These are phyloP conservation scores for Alternaria longipes DNA, from an alignment of 2,329 filamentous ascomycete species.

Conservation along the genomic window DNA sequence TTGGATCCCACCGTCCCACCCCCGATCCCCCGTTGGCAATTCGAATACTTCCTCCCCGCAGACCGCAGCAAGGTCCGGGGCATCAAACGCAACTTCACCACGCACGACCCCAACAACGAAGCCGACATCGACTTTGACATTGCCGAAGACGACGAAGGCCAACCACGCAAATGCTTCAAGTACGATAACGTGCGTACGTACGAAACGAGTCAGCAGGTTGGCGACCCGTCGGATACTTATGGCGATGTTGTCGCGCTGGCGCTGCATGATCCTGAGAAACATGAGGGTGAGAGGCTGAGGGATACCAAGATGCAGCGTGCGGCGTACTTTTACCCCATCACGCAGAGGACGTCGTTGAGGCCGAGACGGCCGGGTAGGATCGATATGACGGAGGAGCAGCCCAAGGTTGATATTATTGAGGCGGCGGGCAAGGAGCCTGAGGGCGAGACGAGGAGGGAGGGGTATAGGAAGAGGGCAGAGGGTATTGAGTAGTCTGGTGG, in stretches of 20 bases:
- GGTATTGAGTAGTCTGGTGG: conserved; percentile 19
- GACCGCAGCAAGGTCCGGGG: conserved; percentile 57
- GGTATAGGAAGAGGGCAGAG: conserved; percentile 58
- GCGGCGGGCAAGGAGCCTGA: conserved; percentile 61
- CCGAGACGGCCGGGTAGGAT: conserved; percentile 55
- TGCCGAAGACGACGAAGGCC: conserved; percentile 54
- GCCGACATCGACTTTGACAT: conserved; percentile 45
- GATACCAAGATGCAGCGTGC: conserved; percentile 56
- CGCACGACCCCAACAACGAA: conserved; percentile 63
- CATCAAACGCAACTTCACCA: conserved; percentile 66
- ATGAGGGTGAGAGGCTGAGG: conserved; percentile 47
- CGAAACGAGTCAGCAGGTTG: conserved; percentile 64
- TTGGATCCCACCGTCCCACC: conserved; percentile 61
- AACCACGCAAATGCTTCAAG: conserved; percentile 62
- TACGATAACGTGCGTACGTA: conserved; percentile 68
- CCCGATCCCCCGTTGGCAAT: conserved; percentile 65
- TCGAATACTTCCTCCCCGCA: conserved; percentile 67
- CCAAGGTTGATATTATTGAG: conserved; percentile 63
- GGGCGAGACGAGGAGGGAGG: conserved; percentile 59
- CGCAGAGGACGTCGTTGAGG: conserved; percentile 63
- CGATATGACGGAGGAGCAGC: conserved; percentile 53
- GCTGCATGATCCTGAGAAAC: conserved; percentile 63
- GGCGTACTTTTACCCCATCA: conserved; percentile 70
- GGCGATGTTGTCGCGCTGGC: conserved; percentile 66
- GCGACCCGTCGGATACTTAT: conserved; percentile 62